Base-by-base conservation (phyloP, 2,329 filamentous ascomycete species). In the Xylariales sp. region DNA sequence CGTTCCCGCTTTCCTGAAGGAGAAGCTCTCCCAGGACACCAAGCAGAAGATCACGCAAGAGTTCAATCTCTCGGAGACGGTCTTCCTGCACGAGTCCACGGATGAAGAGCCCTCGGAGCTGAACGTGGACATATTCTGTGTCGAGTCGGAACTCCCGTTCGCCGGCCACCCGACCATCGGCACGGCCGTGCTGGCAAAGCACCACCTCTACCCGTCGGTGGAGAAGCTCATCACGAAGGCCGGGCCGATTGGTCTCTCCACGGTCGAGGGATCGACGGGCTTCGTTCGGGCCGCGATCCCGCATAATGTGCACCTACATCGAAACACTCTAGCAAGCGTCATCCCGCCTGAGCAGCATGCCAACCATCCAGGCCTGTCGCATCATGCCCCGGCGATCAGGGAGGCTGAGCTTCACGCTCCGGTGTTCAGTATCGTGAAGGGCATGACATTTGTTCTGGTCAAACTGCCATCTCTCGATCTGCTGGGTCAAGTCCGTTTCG, bases 401-500 rank as follows among this genome's bases (percentile, higher is more conserved):
- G 49, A 25, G 5, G 52, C 51, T 3, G 57, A 59, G 50, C 51
- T 59, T 7, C 31, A 51, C 9, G 68, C 72, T 7, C 71, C 74
- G 11, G 54, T 78, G 14, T 71, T 80, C 42, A 81, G 76, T 48
- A 77, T 89, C 33, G 84, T 88, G 25, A 78, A 78, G 32, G 86
- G 86, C 35, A 84, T 90, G 81, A 78, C 77, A 1, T 89, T 88
- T 59, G 62, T 79, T n/a, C 72, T 87, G 22, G 67, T 85, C 11
- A 65, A 76, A 49, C 66, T 93, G 16, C 68, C 76, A 0, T 72
- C 70, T 40, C 60, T 87, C 8, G 78, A 79, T 21, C 70, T 74
- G 6, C 68, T 91, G 14, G 70, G 63, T 4, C 51, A 60, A 10
- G 64, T 69, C 3, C 50, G 61, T 21, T 50, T 51, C 3, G 52